These are phyloP conservation scores for Penicillium mononematosum DNA, from an alignment of 495 filamentous ascomycete species.

Conservation along the genomic window DNA sequence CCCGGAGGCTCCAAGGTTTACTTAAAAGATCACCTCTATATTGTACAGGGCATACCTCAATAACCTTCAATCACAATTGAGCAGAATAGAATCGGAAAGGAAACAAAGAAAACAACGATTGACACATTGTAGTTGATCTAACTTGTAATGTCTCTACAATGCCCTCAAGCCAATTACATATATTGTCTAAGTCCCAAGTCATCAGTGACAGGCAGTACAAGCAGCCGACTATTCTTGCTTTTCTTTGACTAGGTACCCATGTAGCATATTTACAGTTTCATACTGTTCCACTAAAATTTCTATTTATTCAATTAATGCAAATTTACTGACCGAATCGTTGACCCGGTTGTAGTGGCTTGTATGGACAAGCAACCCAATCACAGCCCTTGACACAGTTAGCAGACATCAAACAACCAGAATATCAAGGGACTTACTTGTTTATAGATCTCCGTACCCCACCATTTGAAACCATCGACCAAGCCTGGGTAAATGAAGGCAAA, in stretches of 20 bases:
- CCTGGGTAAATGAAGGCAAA: constrained; percentile 53
- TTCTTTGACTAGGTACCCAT: neutral
- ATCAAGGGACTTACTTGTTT: constrained; percentile 20
- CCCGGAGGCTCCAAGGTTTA: neutral
- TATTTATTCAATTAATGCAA: neutral
- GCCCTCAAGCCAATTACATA: neutral
- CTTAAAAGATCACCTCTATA: neutral
- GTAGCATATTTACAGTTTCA: neutral
- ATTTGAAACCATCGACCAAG: constrained; percentile 27
- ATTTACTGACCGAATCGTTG: constrained; percentile 25
- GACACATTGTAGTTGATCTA: too few species aligned
- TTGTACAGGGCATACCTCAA: too few species aligned
- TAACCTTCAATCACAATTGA: too few species aligned
- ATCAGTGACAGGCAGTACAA: neutral
- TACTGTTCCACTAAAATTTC: neutral
- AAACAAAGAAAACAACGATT: too few species aligned
- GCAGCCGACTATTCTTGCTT: neutral
- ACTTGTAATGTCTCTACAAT: neutral
- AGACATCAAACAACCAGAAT: neutral
- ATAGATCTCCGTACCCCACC: constrained; percentile 35
- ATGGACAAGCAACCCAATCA: constrained; percentile 33
- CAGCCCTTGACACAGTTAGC: constrained; percentile 19
- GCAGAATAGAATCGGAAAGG: too few species aligned
- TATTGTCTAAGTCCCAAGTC: neutral
- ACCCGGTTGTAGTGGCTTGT: constrained; percentile 25